Evolutionary conservation across 1,139 yeast genomes (phyloP).

Genomic region (Kluyveromyces sp.): DNA sequence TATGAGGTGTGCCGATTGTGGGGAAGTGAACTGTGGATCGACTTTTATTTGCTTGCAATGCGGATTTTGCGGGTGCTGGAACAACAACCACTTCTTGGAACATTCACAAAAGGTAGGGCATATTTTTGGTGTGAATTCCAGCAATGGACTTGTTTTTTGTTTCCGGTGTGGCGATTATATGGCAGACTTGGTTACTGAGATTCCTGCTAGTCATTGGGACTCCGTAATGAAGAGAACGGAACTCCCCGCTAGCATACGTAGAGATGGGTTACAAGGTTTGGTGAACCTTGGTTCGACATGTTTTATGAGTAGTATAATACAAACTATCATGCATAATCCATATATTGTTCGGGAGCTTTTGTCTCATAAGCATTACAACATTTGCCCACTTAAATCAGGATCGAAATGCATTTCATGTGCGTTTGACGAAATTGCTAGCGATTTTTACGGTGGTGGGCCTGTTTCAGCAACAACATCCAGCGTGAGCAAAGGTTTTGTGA

Average conservation of each 20-base stretch:
- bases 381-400: slow-evolving; percentile 22
- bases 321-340: slow-evolving; percentile 83
- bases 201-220: slow-evolving; percentile 22
- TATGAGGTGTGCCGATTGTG: slow-evolving; percentile 24
- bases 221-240: slow-evolving; percentile 31
- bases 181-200: slow-evolving; percentile 36
- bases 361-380: slow-evolving; percentile 26
- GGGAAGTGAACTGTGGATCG: slow-evolving; percentile 37
- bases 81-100: slow-evolving; percentile 46
- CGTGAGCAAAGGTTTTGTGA: slow-evolving; percentile 19
- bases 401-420: slow-evolving; percentile 69
- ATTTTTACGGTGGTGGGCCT: slow-evolving; percentile 28
- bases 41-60: slow-evolving; percentile 75
- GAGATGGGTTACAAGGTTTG: slow-evolving; percentile 76
- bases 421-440: slow-evolving; percentile 65
- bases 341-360: slow-evolving; percentile 69
- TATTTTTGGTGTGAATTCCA: slow-evolving; percentile 47
- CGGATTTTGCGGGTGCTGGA: slow-evolving; percentile 70
- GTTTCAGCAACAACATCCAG: slow-evolving; percentile 2
- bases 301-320: slow-evolving; percentile 86
- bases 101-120: slow-evolving; percentile 64
- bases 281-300: slow-evolving; percentile 95
- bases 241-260: slow-evolving; percentile 53
- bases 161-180: slow-evolving; percentile 70
- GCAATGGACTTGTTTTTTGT: slow-evolving; percentile 59